Evolutionary conservation across 371 early-diverging fungal genomes (phyloP).

Genomic region (Circinella minor): DNA sequence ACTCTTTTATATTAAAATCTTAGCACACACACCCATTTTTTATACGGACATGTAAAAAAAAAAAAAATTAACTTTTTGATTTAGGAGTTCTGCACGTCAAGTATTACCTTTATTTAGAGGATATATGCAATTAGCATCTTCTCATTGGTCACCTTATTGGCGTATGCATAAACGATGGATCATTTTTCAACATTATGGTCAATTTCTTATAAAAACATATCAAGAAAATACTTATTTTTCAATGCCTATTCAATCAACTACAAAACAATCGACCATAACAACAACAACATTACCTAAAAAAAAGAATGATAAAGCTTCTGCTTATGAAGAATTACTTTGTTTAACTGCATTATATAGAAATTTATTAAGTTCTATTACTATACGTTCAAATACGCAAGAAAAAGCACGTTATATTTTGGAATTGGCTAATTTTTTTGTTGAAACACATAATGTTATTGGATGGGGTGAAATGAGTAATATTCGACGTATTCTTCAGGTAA

Average conservation of each 20-base stretch:
- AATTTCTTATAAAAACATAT: constrained; percentile 26
- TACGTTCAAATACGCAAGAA: background rate
- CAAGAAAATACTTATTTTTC: constrained; percentile 40
- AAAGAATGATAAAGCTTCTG: constrained; percentile 11
- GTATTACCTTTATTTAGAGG: constrained; percentile 32
- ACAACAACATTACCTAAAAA: background rate
- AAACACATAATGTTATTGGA: constrained; percentile 42
- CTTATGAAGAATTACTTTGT: constrained; percentile 17
- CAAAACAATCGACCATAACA: background rate
- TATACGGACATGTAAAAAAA: too few relatives aligned
- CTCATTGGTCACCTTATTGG: constrained; percentile 51
- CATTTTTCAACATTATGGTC: constrained; percentile 51
- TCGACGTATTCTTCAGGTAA: constrained; percentile 34
- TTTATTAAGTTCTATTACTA: constrained; percentile 15
- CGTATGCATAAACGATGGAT: constrained; percentile 54
- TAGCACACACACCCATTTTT: too few relatives aligned
- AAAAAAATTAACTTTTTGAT: background rate
- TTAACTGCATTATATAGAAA: constrained; percentile 16
- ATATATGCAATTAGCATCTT: constrained; percentile 29
- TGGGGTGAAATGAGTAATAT: constrained; percentile 42
- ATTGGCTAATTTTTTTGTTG: constrained; percentile 25
- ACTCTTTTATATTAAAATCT: too few relatives aligned
- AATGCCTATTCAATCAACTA: background rate
- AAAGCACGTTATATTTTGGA: constrained; percentile 15
- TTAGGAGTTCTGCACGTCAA: constrained; percentile 18